Base-by-base conservation (phyloP, 179 eudicot genomes). In the Silene noctiflora region DNA sequence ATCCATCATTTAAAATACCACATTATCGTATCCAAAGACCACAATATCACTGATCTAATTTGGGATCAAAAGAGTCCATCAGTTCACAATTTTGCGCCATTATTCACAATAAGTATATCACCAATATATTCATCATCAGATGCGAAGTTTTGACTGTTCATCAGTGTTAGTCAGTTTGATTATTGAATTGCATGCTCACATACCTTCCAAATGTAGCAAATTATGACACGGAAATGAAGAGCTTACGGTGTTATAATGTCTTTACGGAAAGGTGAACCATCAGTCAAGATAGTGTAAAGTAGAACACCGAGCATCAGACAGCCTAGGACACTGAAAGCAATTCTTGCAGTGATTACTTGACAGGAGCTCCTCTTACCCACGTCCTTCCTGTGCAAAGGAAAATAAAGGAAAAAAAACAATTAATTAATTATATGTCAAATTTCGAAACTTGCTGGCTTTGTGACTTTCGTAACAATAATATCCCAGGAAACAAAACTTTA, bases 231-330 rank as follows among this genome's bases (percentile, higher is more conserved):
- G 67, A 63, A 48, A 25, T 21, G 51, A 77, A 70, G 44, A 62
- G 74, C 96, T 83, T 85, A 94, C 98, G 97, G 97, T 69, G 88
- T 89, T 9, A 90, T 76, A 51, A 86, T 67, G 66, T 85, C 91
- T 27, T 59, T 78, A 73, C 78, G 87, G 79, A 91, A 92, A 53
- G 99, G 96, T 67, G 94, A 89, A 72, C 99, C 96, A 78, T 81
- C 81, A 25, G 89, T 86, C 24, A 72, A 17, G 60, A 87, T 69
- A 67, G 96, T 91, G 86, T 90, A 95, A 72, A 91, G 33, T 83
- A 91, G 80, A 71, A 86, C 77, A 56, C 85, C 92, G 39, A 91
- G 69, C 97, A 95, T 92, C 75, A 95, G 76, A 78, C 87, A 87
- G 56, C 96, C 96, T 72, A 95, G 74, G 78, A 72, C 66, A 82